Evolutionary conservation across 331 rosid species (phyloP).

Genomic region (Rhamnella rubrinervis): DNA sequence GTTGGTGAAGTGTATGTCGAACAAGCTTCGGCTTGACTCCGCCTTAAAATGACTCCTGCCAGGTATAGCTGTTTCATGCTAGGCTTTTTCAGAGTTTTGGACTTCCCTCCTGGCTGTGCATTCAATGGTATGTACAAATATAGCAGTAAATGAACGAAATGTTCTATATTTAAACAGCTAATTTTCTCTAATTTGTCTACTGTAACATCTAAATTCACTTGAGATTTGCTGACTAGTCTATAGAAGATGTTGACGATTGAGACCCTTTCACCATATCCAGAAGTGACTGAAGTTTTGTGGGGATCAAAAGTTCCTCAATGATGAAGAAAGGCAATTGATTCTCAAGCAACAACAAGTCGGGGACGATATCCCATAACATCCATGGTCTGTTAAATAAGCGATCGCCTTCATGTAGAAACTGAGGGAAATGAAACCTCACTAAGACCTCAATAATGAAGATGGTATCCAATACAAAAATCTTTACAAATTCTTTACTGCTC

Average conservation of each 20-base stretch:
- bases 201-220: neutral
- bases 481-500: conserved; percentile 10
- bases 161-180: neutral
- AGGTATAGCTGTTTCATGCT: conserved; percentile 22
- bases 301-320: conserved; percentile 18
- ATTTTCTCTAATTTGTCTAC: neutral
- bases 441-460: conserved; percentile 24
- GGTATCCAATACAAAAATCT: conserved; percentile 20
- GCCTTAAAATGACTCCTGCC: conserved; percentile 15
- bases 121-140: neutral
- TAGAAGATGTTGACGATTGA: conserved; percentile 12
- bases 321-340: conserved; percentile 44
- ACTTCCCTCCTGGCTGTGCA: neutral
- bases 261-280: neutral
- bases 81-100: conserved; percentile 6
- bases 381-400: conserved; percentile 8
- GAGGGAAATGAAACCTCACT: neutral
- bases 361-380: conserved; percentile 5
- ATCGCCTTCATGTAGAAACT: neutral
- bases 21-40: neutral
- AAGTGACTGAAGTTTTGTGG: neutral
- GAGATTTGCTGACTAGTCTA: conserved; percentile 5
- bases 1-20: conserved; percentile 5
- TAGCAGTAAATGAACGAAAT: conserved; percentile 28
- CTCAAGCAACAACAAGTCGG: conserved; percentile 34